phyloP scores from a whole-genome alignment of 148 eudicot genomes.

The Cornus kousa region DNA sequence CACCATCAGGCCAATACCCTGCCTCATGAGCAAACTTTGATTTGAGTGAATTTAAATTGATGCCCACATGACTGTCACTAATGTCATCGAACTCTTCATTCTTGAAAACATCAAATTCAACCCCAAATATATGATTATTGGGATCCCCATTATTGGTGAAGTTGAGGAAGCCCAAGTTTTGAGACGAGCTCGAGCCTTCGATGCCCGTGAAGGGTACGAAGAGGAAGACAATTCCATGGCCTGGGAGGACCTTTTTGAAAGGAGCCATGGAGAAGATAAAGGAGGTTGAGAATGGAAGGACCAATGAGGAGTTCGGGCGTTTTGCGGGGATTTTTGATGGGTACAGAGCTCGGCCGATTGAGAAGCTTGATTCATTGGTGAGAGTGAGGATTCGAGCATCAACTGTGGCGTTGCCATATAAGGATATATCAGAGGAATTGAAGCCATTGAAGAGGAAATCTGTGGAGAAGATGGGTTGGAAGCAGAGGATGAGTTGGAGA shows the following conservation, averaged over 20 bases:
- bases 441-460: constrained; percentile 26
- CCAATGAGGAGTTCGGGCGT: constrained; percentile 2
- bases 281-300: constrained; percentile 15
- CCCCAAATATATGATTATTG: constrained; percentile 11
- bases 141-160: constrained; percentile 9
- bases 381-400: constrained; percentile 19
- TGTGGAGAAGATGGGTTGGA: constrained; percentile 10
- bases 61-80: constrained; percentile 18
- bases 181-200: constrained; percentile 1
- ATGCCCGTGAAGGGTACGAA: constrained; percentile 21
- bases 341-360: constrained; percentile 21
- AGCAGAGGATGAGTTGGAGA: constrained; percentile 8
- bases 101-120: constrained; percentile 20
- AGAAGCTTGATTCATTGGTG: constrained; percentile 6
- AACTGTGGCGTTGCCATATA: constrained; percentile 16
- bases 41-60: constrained; percentile 17
- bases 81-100: constrained; percentile 19
- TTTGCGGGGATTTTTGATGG: constrained; percentile 19
- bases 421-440: background rate
- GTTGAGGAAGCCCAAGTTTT: constrained; percentile 22
- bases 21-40: constrained; percentile 9
- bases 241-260: background rate
- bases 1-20: constrained; percentile 12
- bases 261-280: constrained; percentile 30
- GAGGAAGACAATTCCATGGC: constrained; percentile 26